Conservation (phyloP, 129 eudicot genomes). For the Smallanthus sonchifolius region DNA sequence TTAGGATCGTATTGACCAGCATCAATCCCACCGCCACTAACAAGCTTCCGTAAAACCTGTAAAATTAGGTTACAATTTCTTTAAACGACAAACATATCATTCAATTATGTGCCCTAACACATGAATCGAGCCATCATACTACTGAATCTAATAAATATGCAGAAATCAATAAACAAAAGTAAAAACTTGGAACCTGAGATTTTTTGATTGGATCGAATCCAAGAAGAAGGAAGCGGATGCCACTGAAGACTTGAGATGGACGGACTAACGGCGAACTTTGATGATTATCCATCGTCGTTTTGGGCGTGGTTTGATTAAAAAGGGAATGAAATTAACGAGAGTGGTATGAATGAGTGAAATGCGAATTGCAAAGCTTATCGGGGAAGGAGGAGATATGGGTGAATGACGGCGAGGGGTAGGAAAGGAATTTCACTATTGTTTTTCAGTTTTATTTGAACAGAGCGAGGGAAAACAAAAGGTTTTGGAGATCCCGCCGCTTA, state of each 20-base stretch:
- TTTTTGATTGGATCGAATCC: slow-evolving; percentile 56
- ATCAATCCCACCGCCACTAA: slow-evolving; percentile 69
- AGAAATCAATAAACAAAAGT: background rate
- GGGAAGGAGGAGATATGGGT: slow-evolving; percentile 8
- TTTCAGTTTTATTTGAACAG: background rate
- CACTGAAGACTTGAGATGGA: slow-evolving; percentile 43
- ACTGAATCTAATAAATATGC: background rate
- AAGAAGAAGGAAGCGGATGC: slow-evolving; percentile 56
- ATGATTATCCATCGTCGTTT: slow-evolving; percentile 21
- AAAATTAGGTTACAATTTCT: background rate
- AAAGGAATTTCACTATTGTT: background rate
- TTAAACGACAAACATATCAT: background rate
- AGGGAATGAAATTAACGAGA: background rate
- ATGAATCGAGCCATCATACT: background rate
- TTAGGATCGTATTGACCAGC: slow-evolving; percentile 53
- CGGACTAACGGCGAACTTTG: slow-evolving; percentile 24
- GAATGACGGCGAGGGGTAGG: slow-evolving; percentile 20
- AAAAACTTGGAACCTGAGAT: slow-evolving; percentile 33
- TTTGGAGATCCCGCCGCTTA: background rate
- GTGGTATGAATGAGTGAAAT: background rate
- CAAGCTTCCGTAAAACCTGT: slow-evolving; percentile 62
- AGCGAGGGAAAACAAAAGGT: slow-evolving; percentile 5
- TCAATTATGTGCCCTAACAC: background rate
- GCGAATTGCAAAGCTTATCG: slow-evolving; percentile 15
- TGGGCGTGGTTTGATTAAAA: background rate